Conservation (phyloP, 192 early-diverging fungal species). For the Dissophora globulifera region DNA sequence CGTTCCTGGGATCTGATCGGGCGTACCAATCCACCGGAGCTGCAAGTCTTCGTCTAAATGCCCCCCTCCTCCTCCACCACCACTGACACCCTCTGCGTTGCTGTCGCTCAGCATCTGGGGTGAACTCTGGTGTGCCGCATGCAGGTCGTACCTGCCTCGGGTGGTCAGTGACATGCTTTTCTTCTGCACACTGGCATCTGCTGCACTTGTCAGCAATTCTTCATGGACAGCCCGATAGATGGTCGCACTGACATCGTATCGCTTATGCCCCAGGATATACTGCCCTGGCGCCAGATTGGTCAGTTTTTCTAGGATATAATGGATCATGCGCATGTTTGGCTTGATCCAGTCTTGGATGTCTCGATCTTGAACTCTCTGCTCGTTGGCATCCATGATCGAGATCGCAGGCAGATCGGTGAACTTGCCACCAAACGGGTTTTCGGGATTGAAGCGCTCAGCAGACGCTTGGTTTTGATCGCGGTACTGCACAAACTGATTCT, state of each 20-base stretch:
- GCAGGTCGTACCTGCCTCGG: conserved; percentile 31
- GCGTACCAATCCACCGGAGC: conserved; percentile 40
- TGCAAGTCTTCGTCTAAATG: conserved; percentile 25
- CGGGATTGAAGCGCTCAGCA: neutral
- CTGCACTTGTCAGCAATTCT: neutral
- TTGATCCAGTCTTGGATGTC: conserved; percentile 48
- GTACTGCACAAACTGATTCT: conserved; percentile 47
- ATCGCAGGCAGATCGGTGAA: conserved; percentile 43
- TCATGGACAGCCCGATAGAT: conserved; percentile 27
- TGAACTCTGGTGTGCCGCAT: conserved; percentile 35
- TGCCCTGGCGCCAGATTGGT: conserved; percentile 25
- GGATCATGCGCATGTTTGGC: conserved; percentile 44
- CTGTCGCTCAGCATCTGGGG: conserved; percentile 21
- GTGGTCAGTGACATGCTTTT: neutral
- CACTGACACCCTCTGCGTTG: neutral
- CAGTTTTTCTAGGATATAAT: conserved; percentile 34
- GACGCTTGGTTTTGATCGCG: neutral
- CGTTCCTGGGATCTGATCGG: conserved; percentile 43
- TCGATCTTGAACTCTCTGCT: conserved; percentile 20
- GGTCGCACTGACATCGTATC: conserved; percentile 33
- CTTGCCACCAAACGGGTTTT: conserved; percentile 30
- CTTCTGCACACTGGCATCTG: neutral
- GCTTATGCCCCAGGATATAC: conserved; percentile 36
- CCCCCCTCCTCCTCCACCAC: neutral
- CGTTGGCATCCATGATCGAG: conserved; percentile 23